A percentile compares a stretch with the other conserved stretches of the same genome.
phyloP scores from a whole-genome alignment of 1,139 yeast genomes.

The Waltiozyma sp. region DNA sequence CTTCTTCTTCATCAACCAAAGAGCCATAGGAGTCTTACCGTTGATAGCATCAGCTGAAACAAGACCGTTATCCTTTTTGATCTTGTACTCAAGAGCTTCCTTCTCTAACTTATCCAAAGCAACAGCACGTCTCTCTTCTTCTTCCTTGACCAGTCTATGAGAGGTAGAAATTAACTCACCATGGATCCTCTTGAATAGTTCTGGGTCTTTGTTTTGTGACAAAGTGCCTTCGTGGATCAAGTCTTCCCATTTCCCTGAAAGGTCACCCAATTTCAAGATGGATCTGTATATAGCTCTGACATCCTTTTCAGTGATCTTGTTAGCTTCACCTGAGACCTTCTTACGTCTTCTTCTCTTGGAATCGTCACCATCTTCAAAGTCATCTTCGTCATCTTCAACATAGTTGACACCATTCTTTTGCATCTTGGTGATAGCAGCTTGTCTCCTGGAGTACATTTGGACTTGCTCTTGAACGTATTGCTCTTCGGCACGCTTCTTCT shows the following conservation, averaged over 20 bases:
- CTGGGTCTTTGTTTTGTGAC: slow-evolving; percentile 70
- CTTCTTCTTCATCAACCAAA: slow-evolving; percentile 45
- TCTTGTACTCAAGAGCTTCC: slow-evolving; percentile 48
- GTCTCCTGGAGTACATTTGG: slow-evolving; percentile 74
- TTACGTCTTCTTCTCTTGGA: slow-evolving; percentile 16
- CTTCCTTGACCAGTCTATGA: slow-evolving; percentile 50
- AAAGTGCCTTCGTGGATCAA: slow-evolving; percentile 84
- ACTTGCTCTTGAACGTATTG: slow-evolving; percentile 81
- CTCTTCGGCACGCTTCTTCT: slow-evolving; percentile 77
- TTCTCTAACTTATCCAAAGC: slow-evolving; percentile 49
- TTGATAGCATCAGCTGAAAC: slow-evolving; percentile 23
- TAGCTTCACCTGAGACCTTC: slow-evolving; percentile 25
- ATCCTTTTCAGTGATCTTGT: slow-evolving; percentile 70
- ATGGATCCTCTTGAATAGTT: slow-evolving; percentile 66
- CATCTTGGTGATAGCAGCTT: slow-evolving; percentile 56
- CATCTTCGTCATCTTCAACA: slow-evolving; percentile 30
- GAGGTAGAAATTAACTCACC: slow-evolving; percentile 58
- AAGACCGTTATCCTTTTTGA: slow-evolving; percentile 30
- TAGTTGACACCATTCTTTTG: slow-evolving; percentile 29
- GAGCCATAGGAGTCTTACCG: slow-evolving; percentile 32
- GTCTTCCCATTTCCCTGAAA: slow-evolving; percentile 74
- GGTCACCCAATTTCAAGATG: slow-evolving; percentile 71
- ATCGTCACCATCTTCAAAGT: slow-evolving; percentile 22
- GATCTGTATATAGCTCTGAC: slow-evolving; percentile 80
- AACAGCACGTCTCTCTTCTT: slow-evolving; percentile 50